Percentiles rank a stretch among this genome's conserved stretches.
Evolutionary conservation across 73 alveolate genomes (phyloP).

Genomic region (Paramecium primaurelia): DNA sequence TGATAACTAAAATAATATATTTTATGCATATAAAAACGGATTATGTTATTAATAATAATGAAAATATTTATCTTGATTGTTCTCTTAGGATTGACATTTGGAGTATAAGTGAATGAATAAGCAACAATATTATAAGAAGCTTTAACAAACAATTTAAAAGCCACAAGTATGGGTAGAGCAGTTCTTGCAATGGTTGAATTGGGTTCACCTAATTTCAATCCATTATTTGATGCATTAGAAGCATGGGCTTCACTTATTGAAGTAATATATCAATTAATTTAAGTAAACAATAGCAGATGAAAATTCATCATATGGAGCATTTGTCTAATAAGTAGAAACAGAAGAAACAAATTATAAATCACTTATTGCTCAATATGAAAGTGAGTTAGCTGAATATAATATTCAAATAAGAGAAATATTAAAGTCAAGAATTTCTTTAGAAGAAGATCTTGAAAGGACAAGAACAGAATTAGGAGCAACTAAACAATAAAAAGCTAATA

Average conservation of each 20-base stretch:
- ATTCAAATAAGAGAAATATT: constrained; percentile 8
- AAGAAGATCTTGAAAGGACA: not conserved
- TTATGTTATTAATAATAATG: not conserved
- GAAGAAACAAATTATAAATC: not conserved
- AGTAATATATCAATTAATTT: not conserved
- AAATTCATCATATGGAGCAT: not conserved
- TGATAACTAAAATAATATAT: not conserved
- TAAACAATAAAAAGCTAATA: not conserved
- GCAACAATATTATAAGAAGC: not conserved
- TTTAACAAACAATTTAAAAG: not conserved
- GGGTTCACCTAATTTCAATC: not conserved
- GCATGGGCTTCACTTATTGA: not conserved
- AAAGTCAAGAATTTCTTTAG: not conserved
- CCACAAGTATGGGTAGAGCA: constrained; percentile 46
- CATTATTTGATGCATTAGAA: constrained; percentile 37
- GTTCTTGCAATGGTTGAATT: not conserved
- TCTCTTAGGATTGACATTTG: not conserved
- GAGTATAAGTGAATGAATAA: not conserved
- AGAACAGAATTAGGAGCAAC: constrained; percentile 19
- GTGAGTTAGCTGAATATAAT: constrained; percentile 17
- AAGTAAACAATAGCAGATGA: constrained; percentile 14
- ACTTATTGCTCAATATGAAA: not conserved
- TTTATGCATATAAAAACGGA: constrained; percentile 24
- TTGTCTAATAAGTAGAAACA: not conserved
- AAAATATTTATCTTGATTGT: not conserved